These are phyloP conservation scores for Leccinum subrobustum DNA, from an alignment of 1,284 basidiomycete genomes.

Conservation along the genomic window DNA sequence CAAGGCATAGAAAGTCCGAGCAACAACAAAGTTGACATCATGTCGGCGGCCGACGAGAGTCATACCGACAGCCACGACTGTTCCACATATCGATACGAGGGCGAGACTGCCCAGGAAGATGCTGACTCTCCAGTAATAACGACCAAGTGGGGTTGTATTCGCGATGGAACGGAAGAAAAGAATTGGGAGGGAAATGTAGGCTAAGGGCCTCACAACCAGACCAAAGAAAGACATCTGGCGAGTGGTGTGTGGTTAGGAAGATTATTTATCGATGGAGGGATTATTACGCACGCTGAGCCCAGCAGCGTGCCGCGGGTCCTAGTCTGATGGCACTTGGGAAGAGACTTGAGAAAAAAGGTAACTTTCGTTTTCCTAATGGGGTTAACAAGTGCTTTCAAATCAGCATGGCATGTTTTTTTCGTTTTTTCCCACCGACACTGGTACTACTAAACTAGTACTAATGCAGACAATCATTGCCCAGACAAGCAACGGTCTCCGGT, in stretches of 20 bases:
- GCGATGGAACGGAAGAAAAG: slow-evolving; percentile 61
- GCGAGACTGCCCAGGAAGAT: slow-evolving; percentile 78
- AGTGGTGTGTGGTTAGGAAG: slow-evolving; percentile 9
- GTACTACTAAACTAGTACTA: neutral
- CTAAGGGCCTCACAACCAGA: slow-evolving; percentile 62
- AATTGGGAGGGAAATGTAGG: slow-evolving; percentile 69
- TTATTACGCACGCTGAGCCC: slow-evolving; percentile 25
- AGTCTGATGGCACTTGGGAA: slow-evolving; percentile 18
- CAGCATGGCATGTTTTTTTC: neutral
- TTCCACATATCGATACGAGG: slow-evolving; percentile 75
- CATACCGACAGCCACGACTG: slow-evolving; percentile 72
- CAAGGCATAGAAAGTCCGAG: slow-evolving; percentile 79
- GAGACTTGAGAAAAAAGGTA: slow-evolving; percentile 35
- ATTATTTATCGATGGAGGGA: slow-evolving; percentile 13
- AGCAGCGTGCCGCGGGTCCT: slow-evolving; percentile 20
- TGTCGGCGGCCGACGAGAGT: slow-evolving; percentile 70
- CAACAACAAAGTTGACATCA: slow-evolving; percentile 87
- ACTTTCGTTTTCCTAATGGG: neutral
- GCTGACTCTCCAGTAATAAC: slow-evolving; percentile 73
- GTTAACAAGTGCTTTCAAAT: neutral
- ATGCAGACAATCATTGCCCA: neutral
- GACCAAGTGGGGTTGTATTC: slow-evolving; percentile 50
- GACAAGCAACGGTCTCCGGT: neutral
- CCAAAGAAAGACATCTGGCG: slow-evolving; percentile 58
- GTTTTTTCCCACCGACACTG: neutral